Evolutionary conservation across 1,284 basidiomycete genomes (phyloP), one percentile per base, ranked within the genome.

Genomic region (Heterobasidion occidentale): DNA sequence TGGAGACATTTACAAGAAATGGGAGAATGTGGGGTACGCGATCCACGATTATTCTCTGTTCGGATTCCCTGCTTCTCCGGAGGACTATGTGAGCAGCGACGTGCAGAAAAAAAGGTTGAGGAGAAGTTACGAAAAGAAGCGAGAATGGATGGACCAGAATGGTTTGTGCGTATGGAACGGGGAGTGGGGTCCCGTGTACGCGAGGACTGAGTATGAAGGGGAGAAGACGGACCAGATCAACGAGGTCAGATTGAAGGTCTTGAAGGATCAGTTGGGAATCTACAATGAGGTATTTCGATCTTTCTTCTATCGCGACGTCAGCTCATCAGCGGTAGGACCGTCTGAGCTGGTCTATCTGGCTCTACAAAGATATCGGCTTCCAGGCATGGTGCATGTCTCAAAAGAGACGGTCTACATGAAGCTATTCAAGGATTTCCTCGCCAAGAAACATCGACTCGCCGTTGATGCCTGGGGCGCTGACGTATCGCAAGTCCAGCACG

Each of bases 321-420:
- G 7, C 11, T 35, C 49, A 19, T 51, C 34, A n/a, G 36, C 38
- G 19, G 14, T 61, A 86, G 83, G 86, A 86, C 63, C 77, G 74
- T 42, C 66, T 87, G 56, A 85, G 81, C 63, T 92, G 89, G 89
- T 85, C 86, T 0, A 92, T 92, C 67, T 92, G 90, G 90, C 69
- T 90, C 15, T 92, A 90, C 77, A 92, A 92, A 66, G 87, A 92
- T 67, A 88, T 91, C 58, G 89, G 90, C 2, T 91, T 88, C 74
- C 89, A 91, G 67, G 90, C 46, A 90, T 92, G 87, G 84, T 88
- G 27, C 80, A 88, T 64, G 78, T 86, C 58, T 79, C 80, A 17
- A 77, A 73, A 47, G 76, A 82, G 14, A 87, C 87, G n/a, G 74
- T 84, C 0, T 92, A 90, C 72, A 83, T 86, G 74, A 72, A 72